Evolutionary conservation across 2,329 filamentous ascomycete genomes (phyloP), one percentile per base, ranked within the genome.

Genomic region (Arthrobotrys conoides): DNA sequence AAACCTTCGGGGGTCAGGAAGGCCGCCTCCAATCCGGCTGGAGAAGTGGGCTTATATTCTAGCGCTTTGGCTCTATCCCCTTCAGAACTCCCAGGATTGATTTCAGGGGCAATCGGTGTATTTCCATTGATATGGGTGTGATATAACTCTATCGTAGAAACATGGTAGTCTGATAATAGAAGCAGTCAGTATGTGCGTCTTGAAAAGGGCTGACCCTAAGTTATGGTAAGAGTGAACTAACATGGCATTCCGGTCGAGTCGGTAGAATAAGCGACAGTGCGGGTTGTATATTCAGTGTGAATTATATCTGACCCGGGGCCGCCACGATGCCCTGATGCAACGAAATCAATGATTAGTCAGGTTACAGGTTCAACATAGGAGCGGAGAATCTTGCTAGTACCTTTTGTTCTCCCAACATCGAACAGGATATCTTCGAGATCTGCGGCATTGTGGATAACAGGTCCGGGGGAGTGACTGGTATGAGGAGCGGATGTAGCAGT

Each of bases 231-330:
- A 38, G 36, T 57, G 0, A 16, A 77, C 72, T 77, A 71, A 77
- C 72, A 61, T 61, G 66, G n/a, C n/a, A n/a, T 51, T 14, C 53
- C 67, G 16, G 61, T 30, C 9, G 59, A 57, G 14, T 55, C 61
- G 14, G 73, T 77, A 18, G 67, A 30, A 24, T 71, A 71, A 6
- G 73, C 41, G 16, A 71, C 49, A 24, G 53, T 71, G 9, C 73
- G 67, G 27, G 67, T 77, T 18, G 67, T 49, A 63, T 55, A 18
- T 1, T 77, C 73, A 5, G 46, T 41, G 53, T 77, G 73, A n/a
- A 71, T 44, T 53, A 38, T 38, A 38, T 38, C 36, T 10, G 9
- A 10, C 8, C 9, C n/a, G n/a, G n/a, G n/a, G n/a, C n/a, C 36
- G 4, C 9, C 38, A 12, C 46, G 46, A 30, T 36, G 8, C 18